Conservation (phyloP, 2,329 filamentous ascomycete species). For the Diaporthe eres region DNA sequence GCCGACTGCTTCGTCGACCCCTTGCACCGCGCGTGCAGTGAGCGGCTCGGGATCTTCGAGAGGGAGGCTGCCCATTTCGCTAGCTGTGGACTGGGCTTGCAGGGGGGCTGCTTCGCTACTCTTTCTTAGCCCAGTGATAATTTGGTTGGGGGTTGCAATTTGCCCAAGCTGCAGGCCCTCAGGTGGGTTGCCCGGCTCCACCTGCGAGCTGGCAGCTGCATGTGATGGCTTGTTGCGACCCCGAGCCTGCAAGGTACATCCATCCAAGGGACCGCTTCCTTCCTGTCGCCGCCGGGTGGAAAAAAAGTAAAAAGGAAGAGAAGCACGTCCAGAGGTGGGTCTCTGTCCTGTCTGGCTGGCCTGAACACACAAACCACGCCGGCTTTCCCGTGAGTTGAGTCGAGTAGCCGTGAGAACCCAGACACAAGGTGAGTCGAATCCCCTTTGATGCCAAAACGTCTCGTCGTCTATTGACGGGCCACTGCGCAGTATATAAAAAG, state of each 20-base stretch:
- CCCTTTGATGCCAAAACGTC: background rate
- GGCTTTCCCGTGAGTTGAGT: background rate
- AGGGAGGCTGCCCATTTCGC: constrained; percentile 15
- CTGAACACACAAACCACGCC: background rate
- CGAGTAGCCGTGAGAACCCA: background rate
- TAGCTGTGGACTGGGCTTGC: constrained; percentile 31
- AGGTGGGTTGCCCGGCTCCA: constrained; percentile 27
- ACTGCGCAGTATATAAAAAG: constrained; percentile 17
- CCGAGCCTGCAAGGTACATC: constrained; percentile 34
- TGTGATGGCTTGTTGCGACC: constrained; percentile 29
- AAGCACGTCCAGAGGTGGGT: background rate
- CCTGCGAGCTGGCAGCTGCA: constrained; percentile 32
- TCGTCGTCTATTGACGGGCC: background rate
- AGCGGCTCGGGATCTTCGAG: constrained; percentile 17
- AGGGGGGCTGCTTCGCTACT: constrained; percentile 28
- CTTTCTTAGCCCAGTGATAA: constrained; percentile 29
- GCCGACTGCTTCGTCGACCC: constrained; percentile 31
- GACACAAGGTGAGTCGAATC: background rate
- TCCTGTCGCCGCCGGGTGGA: constrained; percentile 25
- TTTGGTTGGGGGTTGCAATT: constrained; percentile 36
- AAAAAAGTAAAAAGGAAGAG: background rate
- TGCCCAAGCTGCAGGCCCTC: constrained; percentile 34
- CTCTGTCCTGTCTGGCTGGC: background rate
- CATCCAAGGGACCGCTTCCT: constrained; percentile 18
- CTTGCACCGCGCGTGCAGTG: constrained; percentile 13